Percentiles rank a stretch among this genome's conserved stretches.
Conservation (phyloP, 768 basidiomycete species). For the Lactarius hengduanensis region DNA sequence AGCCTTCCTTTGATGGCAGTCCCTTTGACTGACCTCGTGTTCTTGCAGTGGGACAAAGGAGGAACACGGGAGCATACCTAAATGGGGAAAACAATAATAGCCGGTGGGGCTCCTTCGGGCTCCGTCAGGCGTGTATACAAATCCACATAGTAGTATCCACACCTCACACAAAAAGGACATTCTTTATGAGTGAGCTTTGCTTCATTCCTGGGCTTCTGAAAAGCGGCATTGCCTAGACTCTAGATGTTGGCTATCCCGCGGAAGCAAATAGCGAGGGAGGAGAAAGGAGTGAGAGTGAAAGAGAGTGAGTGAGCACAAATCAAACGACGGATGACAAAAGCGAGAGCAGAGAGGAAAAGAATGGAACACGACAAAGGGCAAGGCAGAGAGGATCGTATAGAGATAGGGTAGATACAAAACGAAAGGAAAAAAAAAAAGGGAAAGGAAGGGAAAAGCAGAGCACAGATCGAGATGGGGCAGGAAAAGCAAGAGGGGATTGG, state of each 20-base stretch:
- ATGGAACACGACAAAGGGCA: conserved; percentile 5
- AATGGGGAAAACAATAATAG: conserved; percentile 22
- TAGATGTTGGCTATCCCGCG: conserved; percentile 13
- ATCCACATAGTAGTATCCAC: conserved; percentile 1
- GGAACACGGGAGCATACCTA: not conserved
- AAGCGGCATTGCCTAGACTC: conserved; percentile 12
- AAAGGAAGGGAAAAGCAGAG: conserved; percentile 2
- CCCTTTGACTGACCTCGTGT: conserved; percentile 20
- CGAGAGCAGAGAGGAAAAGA: conserved; percentile 6
- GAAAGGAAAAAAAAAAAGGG: conserved; percentile 10
- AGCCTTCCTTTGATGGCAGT: conserved; percentile 18
- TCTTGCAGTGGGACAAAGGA: not conserved
- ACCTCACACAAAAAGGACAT: not conserved
- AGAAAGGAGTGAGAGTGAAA: not conserved
- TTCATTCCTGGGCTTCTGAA: conserved; percentile 17
- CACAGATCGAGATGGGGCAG: conserved; percentile 20
- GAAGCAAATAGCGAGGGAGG: conserved; percentile 5
- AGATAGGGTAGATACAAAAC: conserved; percentile 12
- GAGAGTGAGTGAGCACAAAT: conserved; percentile 19
- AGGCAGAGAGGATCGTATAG: not conserved
- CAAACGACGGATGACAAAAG: conserved; percentile 13
- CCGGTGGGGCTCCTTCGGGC: not conserved
- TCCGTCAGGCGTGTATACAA: not conserved
- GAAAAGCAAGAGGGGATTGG: conserved; percentile 1
- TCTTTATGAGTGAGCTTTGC: not conserved